A percentile compares a stretch with the other conserved stretches of the same genome.
Evolutionary conservation across 306 rosid species (phyloP).

Genomic region (Vigna angularis): DNA sequence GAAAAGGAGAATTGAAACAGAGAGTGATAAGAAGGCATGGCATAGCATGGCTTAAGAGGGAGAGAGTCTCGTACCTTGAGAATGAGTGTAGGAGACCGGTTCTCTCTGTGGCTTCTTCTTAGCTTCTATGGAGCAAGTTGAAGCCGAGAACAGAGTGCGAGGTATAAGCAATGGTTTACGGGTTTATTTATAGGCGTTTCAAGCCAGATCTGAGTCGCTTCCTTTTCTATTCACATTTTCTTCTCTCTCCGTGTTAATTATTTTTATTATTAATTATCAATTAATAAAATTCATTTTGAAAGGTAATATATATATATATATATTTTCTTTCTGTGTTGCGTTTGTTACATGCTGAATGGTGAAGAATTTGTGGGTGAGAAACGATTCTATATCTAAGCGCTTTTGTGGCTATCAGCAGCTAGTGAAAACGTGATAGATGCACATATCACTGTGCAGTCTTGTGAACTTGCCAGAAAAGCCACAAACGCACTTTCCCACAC

Average conservation of each 20-base stretch:
- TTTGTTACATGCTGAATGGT: neutral
- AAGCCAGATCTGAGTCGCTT: conserved; percentile 44
- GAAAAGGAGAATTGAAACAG: neutral
- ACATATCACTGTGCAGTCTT: neutral
- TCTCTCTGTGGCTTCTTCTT: conserved; percentile 45
- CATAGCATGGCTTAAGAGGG: neutral
- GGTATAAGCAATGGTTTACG: neutral
- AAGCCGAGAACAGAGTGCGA: conserved; percentile 55
- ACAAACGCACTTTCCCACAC: neutral
- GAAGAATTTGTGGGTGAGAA: conserved; percentile 1
- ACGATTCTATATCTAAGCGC: neutral
- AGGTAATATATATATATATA: neutral
- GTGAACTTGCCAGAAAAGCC: too few relatives aligned
- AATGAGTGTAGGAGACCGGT: conserved; percentile 43
- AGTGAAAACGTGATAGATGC: neutral
- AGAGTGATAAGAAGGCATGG: neutral
- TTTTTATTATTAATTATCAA: neutral
- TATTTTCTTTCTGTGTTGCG: neutral
- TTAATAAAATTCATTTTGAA: neutral
- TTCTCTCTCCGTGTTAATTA: neutral
- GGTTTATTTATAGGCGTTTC: conserved; percentile 58
- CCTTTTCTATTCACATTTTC: neutral
- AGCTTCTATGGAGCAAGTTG: conserved; percentile 36
- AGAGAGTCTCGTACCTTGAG: conserved; percentile 46
- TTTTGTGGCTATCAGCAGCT: neutral